Percentiles rank a stretch among this genome's conserved stretches.
These are phyloP conservation scores for Globisporangium spiculum DNA, from an alignment of 352 stramenopile species.

Conservation along the genomic window DNA sequence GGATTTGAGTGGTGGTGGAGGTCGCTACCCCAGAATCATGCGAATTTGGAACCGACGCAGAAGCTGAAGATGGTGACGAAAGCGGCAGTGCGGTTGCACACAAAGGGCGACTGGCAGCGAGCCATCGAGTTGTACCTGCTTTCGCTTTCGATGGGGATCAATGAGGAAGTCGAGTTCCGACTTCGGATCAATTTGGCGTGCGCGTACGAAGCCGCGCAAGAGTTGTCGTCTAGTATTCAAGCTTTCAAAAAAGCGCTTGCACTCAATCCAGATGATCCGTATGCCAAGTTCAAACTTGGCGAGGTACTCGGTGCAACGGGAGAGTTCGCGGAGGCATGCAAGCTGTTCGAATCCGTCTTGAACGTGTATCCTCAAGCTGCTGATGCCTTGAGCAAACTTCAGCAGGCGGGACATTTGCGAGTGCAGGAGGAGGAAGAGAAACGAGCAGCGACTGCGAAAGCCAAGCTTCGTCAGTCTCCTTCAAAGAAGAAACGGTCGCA, in stretches of 20 bases:
- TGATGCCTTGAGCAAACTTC: conserved; percentile 40
- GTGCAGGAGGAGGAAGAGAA: conserved; percentile 28
- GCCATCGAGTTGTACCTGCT: conserved; percentile 73
- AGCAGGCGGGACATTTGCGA: conserved; percentile 22
- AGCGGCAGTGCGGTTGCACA: conserved; percentile 65
- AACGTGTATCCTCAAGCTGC: conserved; percentile 41
- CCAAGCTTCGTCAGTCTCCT: conserved; percentile 28
- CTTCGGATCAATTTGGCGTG: conserved; percentile 71
- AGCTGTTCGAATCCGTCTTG: conserved; percentile 39
- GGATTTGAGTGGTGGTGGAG: conserved; percentile 84
- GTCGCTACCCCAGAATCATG: conserved; percentile 60
- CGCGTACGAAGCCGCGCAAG: conserved; percentile 44
- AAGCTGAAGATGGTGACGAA: conserved; percentile 83
- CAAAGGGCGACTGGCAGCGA: conserved; percentile 51
- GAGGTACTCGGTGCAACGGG: conserved; percentile 33
- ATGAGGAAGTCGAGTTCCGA: conserved; percentile 56
- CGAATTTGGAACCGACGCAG: conserved; percentile 55
- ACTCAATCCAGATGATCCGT: conserved; percentile 44
- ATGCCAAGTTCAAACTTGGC: conserved; percentile 63
- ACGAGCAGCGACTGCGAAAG: conserved; percentile 25
- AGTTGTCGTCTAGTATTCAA: conserved; percentile 31
- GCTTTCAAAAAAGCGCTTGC: conserved; percentile 45
- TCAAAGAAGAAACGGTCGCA: conserved; percentile 21
- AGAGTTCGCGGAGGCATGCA: conserved; percentile 38
- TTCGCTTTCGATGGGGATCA: conserved; percentile 50